Conservation (phyloP, 441 rosid genomes). For the Corymbia calophylla region DNA sequence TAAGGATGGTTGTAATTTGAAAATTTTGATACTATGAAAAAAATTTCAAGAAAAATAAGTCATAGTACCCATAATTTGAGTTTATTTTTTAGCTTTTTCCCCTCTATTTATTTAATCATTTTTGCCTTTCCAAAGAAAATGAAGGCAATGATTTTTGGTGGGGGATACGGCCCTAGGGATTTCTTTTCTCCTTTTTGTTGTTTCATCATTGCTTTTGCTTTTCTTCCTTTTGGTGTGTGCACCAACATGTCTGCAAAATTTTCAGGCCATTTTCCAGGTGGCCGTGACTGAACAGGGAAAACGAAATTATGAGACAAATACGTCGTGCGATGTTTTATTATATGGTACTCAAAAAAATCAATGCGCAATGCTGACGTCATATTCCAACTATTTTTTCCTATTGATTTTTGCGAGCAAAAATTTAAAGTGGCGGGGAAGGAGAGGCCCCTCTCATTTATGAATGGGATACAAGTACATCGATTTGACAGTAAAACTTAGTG, state of each 20-base stretch:
- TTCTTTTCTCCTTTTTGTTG: no score
- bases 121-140: neutral
- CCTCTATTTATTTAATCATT: neutral
- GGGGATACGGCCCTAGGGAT: neutral
- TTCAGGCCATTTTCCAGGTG: neutral
- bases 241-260: neutral
- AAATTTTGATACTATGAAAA: accelerated
- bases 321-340: neutral
- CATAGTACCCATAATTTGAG: no score
- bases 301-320: neutral
- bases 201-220: neutral
- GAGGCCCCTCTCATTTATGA: neutral
- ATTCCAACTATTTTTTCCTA: neutral
- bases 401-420: neutral
- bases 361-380: neutral
- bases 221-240: neutral
- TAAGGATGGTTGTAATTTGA: no score
- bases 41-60: no score
- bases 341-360: no score
- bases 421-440: neutral
- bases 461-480: neutral
- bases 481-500: neutral
- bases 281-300: neutral
- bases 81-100: neutral
- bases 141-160: neutral